These are phyloP conservation scores for Alisma plantagoaquatica DNA, from an alignment of 106 monocot genomes.

Conservation along the genomic window DNA sequence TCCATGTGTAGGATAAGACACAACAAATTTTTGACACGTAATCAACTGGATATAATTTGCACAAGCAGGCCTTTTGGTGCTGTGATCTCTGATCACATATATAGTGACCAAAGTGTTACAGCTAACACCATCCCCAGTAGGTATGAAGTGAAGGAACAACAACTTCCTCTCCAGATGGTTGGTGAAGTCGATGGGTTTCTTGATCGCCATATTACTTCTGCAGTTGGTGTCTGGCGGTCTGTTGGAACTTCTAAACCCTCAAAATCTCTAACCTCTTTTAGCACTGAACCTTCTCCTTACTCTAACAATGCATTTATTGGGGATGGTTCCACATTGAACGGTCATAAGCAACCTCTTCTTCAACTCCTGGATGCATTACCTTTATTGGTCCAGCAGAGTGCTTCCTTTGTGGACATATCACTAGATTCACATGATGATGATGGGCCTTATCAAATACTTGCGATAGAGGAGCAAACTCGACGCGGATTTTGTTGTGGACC, in stretches of 20 bases:
- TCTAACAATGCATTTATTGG: constrained; percentile 22
- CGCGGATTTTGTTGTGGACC: constrained; percentile 89
- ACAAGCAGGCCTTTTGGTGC: not conserved
- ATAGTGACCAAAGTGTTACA: constrained; percentile 17
- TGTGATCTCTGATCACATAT: constrained; percentile 19
- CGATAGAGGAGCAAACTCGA: constrained; percentile 70
- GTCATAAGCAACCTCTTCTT: constrained; percentile 51
- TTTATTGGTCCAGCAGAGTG: constrained; percentile 74
- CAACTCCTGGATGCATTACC: constrained; percentile 73
- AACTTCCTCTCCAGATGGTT: constrained; percentile 62
- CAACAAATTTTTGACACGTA: no score
- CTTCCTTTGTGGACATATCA: constrained; percentile 73
- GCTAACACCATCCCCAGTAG: constrained; percentile 25
- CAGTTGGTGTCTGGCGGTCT: constrained; percentile 89
- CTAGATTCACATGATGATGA: constrained; percentile 68
- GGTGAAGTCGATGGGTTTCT: constrained; percentile 57
- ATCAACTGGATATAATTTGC: constrained; percentile 53
- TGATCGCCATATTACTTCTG: constrained; percentile 30
- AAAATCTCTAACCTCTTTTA: constrained; percentile 26
- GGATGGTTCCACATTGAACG: constrained; percentile 23
- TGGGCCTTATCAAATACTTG: constrained; percentile 73
- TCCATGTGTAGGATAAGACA: constrained; percentile 85
- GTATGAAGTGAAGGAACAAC: constrained; percentile 50
- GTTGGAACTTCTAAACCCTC: constrained; percentile 52
- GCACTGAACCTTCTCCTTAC: constrained; percentile 28